phyloP scores from a whole-genome alignment of 2,329 filamentous ascomycete genomes.

The Aureobasidium sp. region DNA sequence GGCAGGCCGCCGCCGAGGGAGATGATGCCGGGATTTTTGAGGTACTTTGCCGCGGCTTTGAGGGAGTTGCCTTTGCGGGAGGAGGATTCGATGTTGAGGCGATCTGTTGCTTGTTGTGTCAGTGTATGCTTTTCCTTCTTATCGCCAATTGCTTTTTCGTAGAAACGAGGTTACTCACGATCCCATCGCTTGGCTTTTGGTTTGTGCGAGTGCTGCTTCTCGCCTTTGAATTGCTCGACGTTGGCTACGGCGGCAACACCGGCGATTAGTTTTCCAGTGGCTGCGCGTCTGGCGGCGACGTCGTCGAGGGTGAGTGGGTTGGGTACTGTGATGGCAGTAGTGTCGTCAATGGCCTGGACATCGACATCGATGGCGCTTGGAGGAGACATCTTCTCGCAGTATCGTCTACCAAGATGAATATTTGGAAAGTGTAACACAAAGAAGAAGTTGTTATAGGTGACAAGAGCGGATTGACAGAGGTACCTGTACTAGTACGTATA shows the following conservation, averaged over 20 bases:
- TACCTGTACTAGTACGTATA: not conserved
- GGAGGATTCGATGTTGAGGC: constrained; percentile 47
- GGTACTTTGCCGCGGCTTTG: constrained; percentile 70
- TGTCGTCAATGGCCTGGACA: constrained; percentile 10
- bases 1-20: constrained; percentile 89
- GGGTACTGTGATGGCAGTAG: constrained; percentile 35
- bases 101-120: constrained; percentile 26
- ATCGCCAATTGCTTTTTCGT: too few species aligned
- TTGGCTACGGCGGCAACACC: constrained; percentile 69
- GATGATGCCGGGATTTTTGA: constrained; percentile 76
- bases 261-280: constrained; percentile 63
- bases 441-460: not conserved
- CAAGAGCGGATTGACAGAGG: not conserved
- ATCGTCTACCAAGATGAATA: too few species aligned
- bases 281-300: constrained; percentile 59
- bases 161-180: constrained; percentile 43
- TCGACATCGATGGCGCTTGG: constrained; percentile 11
- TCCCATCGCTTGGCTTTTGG: constrained; percentile 78
- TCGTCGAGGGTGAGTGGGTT: constrained; percentile 55
- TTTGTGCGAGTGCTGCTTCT: constrained; percentile 51
- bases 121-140: too few species aligned
- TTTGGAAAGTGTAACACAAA: not conserved
- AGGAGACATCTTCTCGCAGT: not conserved
- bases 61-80: constrained; percentile 49
- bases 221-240: constrained; percentile 74